Percentiles rank a stretch among this genome's conserved stretches.
These are phyloP conservation scores for Cladosporium sp. DNA, from an alignment of 2,329 filamentous ascomycete species.

Conservation along the genomic window DNA sequence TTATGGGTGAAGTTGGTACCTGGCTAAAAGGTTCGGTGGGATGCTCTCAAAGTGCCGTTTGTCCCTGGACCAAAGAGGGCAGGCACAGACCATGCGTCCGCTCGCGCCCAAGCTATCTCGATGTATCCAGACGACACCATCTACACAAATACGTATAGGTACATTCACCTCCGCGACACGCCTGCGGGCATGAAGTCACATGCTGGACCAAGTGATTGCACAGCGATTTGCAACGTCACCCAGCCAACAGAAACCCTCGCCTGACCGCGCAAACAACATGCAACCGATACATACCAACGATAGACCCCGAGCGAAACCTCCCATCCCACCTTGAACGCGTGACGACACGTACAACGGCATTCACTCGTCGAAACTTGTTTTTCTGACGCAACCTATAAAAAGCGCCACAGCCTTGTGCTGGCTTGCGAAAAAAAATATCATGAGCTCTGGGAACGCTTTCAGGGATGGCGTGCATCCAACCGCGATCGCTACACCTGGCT, in stretches of 20 bases:
- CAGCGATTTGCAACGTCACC: not conserved
- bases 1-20: no score
- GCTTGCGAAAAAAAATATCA: not conserved
- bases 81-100: no score
- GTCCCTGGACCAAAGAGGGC: no score
- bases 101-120: no score
- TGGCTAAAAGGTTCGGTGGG: no score
- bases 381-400: no score
- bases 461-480: slow-evolving; percentile 4
- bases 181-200: no score
- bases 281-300: not conserved
- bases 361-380: not conserved
- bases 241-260: not conserved
- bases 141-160: no score
- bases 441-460: slow-evolving; percentile 6
- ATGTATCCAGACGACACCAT: no score
- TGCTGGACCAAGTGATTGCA: not conserved
- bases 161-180: no score
- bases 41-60: no score
- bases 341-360: slow-evolving; percentile 4
- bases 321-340: slow-evolving; percentile 15
- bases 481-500: not conserved
- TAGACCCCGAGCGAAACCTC: slow-evolving; percentile 12
- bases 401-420: no score
- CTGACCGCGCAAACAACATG: slow-evolving; percentile 4